These are phyloP conservation scores for Annona cherimola DNA, from an alignment of 164 flowering plant genomes.

Conservation along the genomic window DNA sequence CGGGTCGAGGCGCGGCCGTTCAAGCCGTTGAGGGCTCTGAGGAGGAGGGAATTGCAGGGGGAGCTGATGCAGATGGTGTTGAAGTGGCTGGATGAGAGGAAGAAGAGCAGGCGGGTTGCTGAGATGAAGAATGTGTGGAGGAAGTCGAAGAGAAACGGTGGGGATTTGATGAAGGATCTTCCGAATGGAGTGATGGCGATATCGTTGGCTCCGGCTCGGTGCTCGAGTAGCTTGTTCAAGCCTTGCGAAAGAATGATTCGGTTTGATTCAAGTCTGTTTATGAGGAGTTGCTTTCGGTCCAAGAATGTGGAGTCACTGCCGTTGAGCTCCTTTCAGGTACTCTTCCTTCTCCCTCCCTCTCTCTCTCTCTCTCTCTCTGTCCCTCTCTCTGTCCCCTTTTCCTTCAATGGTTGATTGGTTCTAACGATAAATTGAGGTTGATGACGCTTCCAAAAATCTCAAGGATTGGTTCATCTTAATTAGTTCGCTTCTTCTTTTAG, in stretches of 20 bases:
- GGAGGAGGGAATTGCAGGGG: slow-evolving; percentile 45
- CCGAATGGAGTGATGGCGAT: slow-evolving; percentile 75
- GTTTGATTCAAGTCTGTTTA: slow-evolving; percentile 18
- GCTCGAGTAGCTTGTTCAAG: slow-evolving; percentile 27
- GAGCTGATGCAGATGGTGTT: slow-evolving; percentile 55
- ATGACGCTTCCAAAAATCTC: too few species aligned
- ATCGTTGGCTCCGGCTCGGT: slow-evolving; percentile 25
- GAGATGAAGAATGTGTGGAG: slow-evolving; percentile 10
- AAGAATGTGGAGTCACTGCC: slow-evolving; percentile 74
- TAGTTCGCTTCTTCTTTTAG: too few species aligned
- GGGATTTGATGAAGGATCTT: slow-evolving; percentile 46
- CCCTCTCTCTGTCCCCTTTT: too few species aligned
- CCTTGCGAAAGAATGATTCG: slow-evolving; percentile 47
- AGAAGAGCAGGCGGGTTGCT: slow-evolving; percentile 15
- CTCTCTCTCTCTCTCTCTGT: too few species aligned
- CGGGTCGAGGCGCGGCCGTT: background rate
- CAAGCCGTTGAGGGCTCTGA: slow-evolving; percentile 30
- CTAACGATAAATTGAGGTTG: too few species aligned
- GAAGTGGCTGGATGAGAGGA: slow-evolving; percentile 59
- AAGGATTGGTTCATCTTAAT: too few species aligned
- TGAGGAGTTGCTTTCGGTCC: slow-evolving; percentile 52
- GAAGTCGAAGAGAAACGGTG: slow-evolving; percentile 6
- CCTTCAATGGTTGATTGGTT: too few species aligned
- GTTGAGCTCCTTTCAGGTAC: slow-evolving; percentile 57
- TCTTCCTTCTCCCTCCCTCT: background rate